Conservation (phyloP, 225 moss, liverwort and hornwort genomes). For the Pseudisothecium myosuroides region DNA sequence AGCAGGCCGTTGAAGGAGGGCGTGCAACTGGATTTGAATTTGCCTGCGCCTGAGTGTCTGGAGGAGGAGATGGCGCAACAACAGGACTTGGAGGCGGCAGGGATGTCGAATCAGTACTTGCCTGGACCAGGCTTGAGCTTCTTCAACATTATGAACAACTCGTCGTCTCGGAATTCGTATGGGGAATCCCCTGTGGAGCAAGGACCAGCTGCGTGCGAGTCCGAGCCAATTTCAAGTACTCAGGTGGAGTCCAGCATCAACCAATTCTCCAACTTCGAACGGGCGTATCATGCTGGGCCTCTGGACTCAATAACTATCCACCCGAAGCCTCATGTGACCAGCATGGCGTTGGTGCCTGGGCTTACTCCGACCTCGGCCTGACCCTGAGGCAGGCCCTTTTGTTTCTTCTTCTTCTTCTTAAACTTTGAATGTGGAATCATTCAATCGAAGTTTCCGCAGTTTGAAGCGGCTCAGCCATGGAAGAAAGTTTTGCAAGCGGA, state of each 20-base stretch:
- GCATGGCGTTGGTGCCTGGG: conserved; percentile 61
- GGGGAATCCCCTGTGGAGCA: background rate
- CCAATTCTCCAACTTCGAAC: conserved; percentile 36
- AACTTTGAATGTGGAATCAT: background rate
- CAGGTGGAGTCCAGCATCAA: conserved; percentile 10
- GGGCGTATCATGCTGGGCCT: conserved; percentile 22
- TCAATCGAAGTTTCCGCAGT: background rate
- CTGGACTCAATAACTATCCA: conserved; percentile 49
- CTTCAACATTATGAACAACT: conserved; percentile 10
- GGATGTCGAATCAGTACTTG: conserved; percentile 1
- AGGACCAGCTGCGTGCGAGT: background rate
- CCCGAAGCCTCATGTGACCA: conserved; percentile 52
- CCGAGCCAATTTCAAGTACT: background rate
- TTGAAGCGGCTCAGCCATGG: background rate
- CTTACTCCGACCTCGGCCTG: conserved; percentile 80
- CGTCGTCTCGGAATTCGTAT: background rate
- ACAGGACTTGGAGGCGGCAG: conserved; percentile 18
- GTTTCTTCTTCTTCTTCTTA: background rate
- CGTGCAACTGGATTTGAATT: conserved; percentile 68
- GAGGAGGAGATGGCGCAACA: conserved; percentile 47
- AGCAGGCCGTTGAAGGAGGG: conserved; percentile 48
- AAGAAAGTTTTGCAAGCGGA: conserved; percentile 24
- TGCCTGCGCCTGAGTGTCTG: conserved; percentile 62
- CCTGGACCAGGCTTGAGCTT: conserved; percentile 4
- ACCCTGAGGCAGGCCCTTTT: background rate